A percentile compares a stretch with the other conserved stretches of the same genome.
phyloP scores from a whole-genome alignment of 2,329 filamentous ascomycete genomes.

The Daldinia sp. region DNA sequence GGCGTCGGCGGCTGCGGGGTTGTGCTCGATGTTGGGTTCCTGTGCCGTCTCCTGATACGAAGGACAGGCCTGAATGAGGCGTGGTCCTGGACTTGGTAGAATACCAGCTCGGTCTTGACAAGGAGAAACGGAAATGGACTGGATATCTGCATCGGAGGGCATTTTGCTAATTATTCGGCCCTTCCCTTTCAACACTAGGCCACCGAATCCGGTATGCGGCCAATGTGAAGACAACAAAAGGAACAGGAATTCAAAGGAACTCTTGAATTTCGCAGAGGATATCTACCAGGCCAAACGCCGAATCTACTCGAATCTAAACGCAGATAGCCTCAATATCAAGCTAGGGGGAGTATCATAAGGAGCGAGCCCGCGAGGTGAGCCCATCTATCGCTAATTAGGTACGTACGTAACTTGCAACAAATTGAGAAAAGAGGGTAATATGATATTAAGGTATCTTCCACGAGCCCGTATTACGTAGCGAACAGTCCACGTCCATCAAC shows the following conservation, averaged over 20 bases:
- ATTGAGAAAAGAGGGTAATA: not conserved
- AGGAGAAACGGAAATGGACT: too few species aligned
- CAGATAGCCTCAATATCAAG: not conserved
- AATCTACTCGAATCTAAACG: not conserved
- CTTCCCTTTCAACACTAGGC: too few species aligned
- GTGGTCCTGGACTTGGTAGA: not conserved
- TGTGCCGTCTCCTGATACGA: constrained; percentile 14
- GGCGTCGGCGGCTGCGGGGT: constrained; percentile 65
- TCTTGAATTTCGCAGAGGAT: not conserved
- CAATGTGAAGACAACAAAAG: not conserved
- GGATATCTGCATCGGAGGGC: too few species aligned
- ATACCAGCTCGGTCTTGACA: too few species aligned
- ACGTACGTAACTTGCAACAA: not conserved
- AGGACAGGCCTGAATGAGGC: not conserved
- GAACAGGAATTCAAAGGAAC: not conserved
- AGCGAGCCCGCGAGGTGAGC: not conserved
- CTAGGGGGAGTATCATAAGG: not conserved
- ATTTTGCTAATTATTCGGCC: too few species aligned
- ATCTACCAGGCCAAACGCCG: not conserved
- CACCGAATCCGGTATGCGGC: not conserved
- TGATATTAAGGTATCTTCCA: constrained; percentile 1
- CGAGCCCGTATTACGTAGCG: not conserved
- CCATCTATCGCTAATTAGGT: not conserved
- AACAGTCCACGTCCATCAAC: constrained; percentile 4
- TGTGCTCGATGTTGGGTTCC: constrained; percentile 58